Percentiles rank a stretch among this genome's conserved stretches.
phyloP scores from a whole-genome alignment of 768 basidiomycete genomes.

The Phanerochaete sordida region DNA sequence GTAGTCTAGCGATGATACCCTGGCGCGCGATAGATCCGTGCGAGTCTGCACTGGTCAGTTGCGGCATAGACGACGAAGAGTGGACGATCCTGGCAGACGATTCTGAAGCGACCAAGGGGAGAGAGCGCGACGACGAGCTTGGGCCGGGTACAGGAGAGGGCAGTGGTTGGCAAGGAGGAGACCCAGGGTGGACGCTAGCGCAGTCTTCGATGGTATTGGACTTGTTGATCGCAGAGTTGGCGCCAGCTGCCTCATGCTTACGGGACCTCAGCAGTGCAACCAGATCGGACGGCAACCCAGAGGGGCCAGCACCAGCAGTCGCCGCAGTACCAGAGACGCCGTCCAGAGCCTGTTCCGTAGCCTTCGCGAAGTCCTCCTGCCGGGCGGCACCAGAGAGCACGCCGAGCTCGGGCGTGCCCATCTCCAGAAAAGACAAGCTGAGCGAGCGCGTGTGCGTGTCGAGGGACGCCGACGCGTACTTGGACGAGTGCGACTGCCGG shows the following conservation, averaged over 20 bases:
- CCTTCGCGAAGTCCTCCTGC: background rate
- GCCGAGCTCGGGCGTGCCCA: slow-evolving; percentile 4
- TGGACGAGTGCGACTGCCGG: background rate
- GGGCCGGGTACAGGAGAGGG: background rate
- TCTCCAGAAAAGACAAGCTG: slow-evolving; percentile 18
- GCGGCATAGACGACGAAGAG: background rate
- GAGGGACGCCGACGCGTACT: slow-evolving; percentile 1
- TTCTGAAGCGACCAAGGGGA: background rate
- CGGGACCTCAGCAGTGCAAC: no score
- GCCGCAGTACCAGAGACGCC: background rate
- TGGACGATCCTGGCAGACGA: background rate
- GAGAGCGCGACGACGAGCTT: background rate
- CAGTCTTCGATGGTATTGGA: slow-evolving; percentile 17
- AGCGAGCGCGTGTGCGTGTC: slow-evolving; percentile 16
- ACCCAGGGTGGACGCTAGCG: slow-evolving; percentile 16
- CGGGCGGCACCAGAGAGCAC: background rate
- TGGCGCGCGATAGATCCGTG: background rate
- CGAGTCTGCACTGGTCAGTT: background rate
- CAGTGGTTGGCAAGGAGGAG: slow-evolving; percentile 13
- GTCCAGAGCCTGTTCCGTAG: background rate
- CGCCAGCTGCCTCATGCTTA: no score
- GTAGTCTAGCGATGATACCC: no score
- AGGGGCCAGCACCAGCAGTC: background rate
- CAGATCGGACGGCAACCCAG: background rate
- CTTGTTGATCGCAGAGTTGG: background rate